Base-by-base conservation (phyloP, 2,329 filamentous ascomycete species). In the Plectosphaerella sp. region DNA sequence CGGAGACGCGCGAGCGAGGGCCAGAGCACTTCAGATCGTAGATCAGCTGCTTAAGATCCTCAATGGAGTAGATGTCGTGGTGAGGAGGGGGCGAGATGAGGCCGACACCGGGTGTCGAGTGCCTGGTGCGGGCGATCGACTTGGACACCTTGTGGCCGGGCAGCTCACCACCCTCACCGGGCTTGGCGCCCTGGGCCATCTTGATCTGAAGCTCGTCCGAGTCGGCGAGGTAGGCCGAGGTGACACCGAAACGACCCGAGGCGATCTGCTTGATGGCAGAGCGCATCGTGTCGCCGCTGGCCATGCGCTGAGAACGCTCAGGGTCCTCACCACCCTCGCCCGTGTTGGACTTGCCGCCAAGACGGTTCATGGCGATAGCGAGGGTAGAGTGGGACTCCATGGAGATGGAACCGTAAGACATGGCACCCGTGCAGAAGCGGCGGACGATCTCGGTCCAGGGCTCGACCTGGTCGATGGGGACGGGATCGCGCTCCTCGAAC, bases 111-210 rank as follows among this genome's bases (percentile, higher is more conserved):
- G 93, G 91, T 6, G 93, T 97, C 10, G 93, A 97, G 77, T 97
- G 92, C 69, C 93, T 88, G 52, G 93, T 97, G 62, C 90, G 88
- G 53, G 91, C 93, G 70, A 97, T 97, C 7, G 91, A 89, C 65
- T 89, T 89, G 55, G 92, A 94, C 25, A 97, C 93, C 76, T 97
- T 97, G 79, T 97, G 91, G 41, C 93, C 93, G 48, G 93, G 93
- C 65, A 97, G 83, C 72, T 97, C 93, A 81, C 93, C 93, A 77
- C 93, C 93, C 72, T 97, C 93, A 72, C 93, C 93, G 52, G 93
- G 93, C 82, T 97, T 97, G 57, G 93, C 93, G 68, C 93, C 93
- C 74, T 97, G 93, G 10, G 93, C 93, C 93, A 97, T 97, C 83
- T 97, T 97, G 75, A 97, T 97, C 72, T 97, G 93, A 45, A 97